Evolutionary conservation across 352 stramenopile genomes (phyloP), one percentile per base, ranked within the genome.

Genomic region (Globisporangium echinulatum): DNA sequence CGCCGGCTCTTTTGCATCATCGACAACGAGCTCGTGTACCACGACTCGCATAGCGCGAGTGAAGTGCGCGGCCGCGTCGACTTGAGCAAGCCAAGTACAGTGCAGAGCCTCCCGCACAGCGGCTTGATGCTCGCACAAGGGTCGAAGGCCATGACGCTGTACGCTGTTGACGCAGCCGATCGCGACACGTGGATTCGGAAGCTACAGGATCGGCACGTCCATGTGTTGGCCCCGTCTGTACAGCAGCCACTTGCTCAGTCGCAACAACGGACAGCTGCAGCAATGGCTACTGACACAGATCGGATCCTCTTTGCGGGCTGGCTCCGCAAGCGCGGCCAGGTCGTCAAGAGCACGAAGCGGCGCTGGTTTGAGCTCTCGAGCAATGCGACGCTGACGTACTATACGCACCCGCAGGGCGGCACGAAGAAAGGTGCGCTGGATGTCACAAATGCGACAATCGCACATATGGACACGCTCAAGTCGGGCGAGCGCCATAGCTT

Each of bases 301-400:
- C 68, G 69, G 2, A 72, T 88, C 25, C 49, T 95, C 43, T 88
- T 88, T 60, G 90, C 83, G 0, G 85, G 85, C 9, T 95, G 85
- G 85, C 66, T 95, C 38, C 77, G 80, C 8, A 95, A 95, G 64
- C 83, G 85, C 52, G 85, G 85, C 7, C 83, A 89, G 48, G 75
- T 95, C 64, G 74, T 95, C 38, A 90, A 92, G 66, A 89, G 77
- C 38, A 90, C 81, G n/a, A 93, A 95, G 72, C 80, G 85, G 7
- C 73, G 85, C 8, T 95, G 83, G 83, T 95, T 95, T 49, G 82
- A 92, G 62, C 78, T 95, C 10, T 81, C 82, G 1, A 77, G 59
- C 57, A 71, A 33, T 33, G 25, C 69, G 0, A 88, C 71, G 49
- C 75, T 95, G 44, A 73, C 78, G 62, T 95, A 95, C 63, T 93